Evolutionary conservation across 1,284 basidiomycete genomes (phyloP), one percentile per base, ranked within the genome.

Genomic region (Heterobasidion irregulare): DNA sequence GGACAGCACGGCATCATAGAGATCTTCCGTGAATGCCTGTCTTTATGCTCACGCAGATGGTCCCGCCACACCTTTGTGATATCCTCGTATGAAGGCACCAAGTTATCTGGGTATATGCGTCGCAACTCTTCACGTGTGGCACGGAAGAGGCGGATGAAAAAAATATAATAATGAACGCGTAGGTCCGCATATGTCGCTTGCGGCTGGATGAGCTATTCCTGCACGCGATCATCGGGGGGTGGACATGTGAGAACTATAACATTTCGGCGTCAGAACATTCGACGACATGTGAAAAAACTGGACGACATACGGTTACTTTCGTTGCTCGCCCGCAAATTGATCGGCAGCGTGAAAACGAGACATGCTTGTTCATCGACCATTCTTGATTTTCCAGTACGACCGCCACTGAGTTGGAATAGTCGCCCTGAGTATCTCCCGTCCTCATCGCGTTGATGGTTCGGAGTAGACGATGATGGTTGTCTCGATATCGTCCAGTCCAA

Each of bases 381-480:
- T n/a, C 53, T 43, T 9, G 53, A 54, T 47, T 55, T 57, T 4
- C 53, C 56, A 34, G 41, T 55, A 55, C 26, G 43, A 57, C 38
- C 12, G 10, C 12, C 8, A 41, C 51, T 8, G 34, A 8, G 16
- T 52, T 52, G 18, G 8, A 9, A 15, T 43, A 52, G 4, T 52
- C 51, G 36, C 2, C 6, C 33, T 8, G 32, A 36, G 26, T 6
- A 10, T 19, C 35, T 13, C 8, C 18, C 13, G 10, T 15, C 26
- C 35, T 50, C 35, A 50, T 50, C 12, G n/a, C 35, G 16, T 34
- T 50, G 18, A 50, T 8, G 15, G 33, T 38, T 15, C 38, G 26
- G 49, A 50, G 13, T 13, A 33, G 15, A 9, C 2, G n/a, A 18
- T 50, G 49, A 33, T 19, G 35, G 34, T 50, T 16, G 3, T 10